Base-by-base conservation (phyloP, 805 yeast genomes). In the Suhomyces tanzawaensis region DNA sequence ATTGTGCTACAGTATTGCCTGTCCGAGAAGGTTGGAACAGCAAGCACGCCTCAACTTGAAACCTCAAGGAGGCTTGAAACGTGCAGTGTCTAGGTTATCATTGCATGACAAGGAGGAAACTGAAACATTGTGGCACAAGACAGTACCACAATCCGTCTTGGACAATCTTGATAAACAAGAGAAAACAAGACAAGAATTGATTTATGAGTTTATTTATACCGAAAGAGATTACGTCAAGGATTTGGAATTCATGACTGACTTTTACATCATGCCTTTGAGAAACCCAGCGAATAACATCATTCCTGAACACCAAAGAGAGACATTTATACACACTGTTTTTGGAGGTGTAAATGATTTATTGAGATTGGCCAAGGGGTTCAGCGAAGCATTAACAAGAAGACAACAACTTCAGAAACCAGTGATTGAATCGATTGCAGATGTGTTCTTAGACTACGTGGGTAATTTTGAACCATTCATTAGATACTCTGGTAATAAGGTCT, bases 141-240 rank as follows among this genome's bases (percentile, higher is more conserved):
- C 95, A 2, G 99, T 93, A 8, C 82, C 96, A 3, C 77, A 81
- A 52, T 81, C 80, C 30, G 65, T 89, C 4, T 75, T 90, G 55
- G 95, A 86, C 40, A 71, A 81, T 32, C 74, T 91, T 41, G 87
- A 86, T 40, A 90, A 87, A 50, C 76, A 69, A 37, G 99, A 93
- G 57, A 82, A 86, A 52, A 88, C 88, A 66, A 77, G 98, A 46
- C 99, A 93, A 62, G 99, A 93, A 55, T 81, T 90, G 46, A 93
- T 93, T 32, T 91, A 88, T 65, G 99, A 93, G 64, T 83, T 90
- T 22, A 85, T 88, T 35, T 85, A 85, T 47, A 91, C 97, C 2
- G 98, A 93, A 66, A 77, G 97, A 42, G 95, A 93, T 48, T 93
- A 90, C 60, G 95, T 93, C 37, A 90, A 89, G 64, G 96, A 93